phyloP scores from a whole-genome alignment of 352 stramenopile genomes.

The Phytophthora cryptogea region DNA sequence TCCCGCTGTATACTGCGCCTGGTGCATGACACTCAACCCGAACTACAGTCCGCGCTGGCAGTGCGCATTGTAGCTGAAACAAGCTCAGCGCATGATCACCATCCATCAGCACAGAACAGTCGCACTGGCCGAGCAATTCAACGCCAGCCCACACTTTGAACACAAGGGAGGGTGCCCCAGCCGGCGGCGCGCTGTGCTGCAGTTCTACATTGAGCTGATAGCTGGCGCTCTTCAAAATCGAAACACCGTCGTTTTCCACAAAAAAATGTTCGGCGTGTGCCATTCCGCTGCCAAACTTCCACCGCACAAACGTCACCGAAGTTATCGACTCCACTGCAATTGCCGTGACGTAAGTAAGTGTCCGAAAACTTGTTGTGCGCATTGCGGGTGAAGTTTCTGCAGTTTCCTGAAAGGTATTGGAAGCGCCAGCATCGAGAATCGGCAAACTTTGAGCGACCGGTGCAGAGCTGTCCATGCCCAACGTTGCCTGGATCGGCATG shows the following conservation, averaged over 20 bases:
- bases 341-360: slow-evolving; percentile 34
- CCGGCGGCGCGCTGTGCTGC: slow-evolving; percentile 14
- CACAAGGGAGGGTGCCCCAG: slow-evolving; percentile 12
- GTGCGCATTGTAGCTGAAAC: slow-evolving; percentile 23
- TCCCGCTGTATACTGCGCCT: slow-evolving; percentile 22
- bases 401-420: not conserved
- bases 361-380: slow-evolving; percentile 2
- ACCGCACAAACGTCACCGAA: slow-evolving; percentile 32
- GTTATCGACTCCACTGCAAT: slow-evolving; percentile 21
- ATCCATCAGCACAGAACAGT: slow-evolving; percentile 17
- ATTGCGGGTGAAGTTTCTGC: not conserved
- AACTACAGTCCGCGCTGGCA: slow-evolving; percentile 31
- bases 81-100: slow-evolving; percentile 29
- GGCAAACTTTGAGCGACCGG: not conserved
- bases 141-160: slow-evolving; percentile 45
- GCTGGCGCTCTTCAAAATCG: slow-evolving; percentile 20
- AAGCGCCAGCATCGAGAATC: too few species aligned
- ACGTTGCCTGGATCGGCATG: not conserved
- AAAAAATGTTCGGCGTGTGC: slow-evolving; percentile 23
- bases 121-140: slow-evolving; percentile 28
- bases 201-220: slow-evolving; percentile 49
- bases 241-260: slow-evolving; percentile 36
- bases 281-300: slow-evolving; percentile 29
- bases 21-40: slow-evolving; percentile 35
- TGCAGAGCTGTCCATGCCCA: not conserved